Conservation (phyloP, 73 alveolate species). For the Paramecium tetraurelia region DNA sequence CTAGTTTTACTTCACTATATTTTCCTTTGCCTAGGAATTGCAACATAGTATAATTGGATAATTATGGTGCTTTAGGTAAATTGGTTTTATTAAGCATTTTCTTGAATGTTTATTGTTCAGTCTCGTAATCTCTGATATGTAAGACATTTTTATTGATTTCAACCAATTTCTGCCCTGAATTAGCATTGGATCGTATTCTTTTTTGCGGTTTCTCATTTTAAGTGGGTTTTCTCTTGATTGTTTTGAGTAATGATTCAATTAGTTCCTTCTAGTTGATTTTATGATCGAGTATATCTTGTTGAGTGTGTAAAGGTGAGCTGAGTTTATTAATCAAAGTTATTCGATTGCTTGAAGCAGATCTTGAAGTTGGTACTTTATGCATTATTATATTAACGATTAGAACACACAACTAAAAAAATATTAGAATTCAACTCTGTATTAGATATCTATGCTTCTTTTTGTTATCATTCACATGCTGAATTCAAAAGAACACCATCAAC, state of each 20-base stretch:
- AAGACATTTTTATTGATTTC: not conserved
- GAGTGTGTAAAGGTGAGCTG: not conserved
- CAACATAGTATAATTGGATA: not conserved
- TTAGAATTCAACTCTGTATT: not conserved
- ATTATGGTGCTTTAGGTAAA: not conserved
- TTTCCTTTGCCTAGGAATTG: conserved; percentile 21
- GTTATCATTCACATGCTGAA: not conserved
- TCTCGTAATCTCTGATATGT: not conserved
- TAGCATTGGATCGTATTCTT: not conserved
- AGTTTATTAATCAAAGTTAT: not conserved
- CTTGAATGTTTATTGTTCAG: not conserved
- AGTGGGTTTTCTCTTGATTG: not conserved
- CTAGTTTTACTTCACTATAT: conserved; percentile 7
- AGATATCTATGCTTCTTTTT: not conserved
- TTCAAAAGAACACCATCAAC: not conserved
- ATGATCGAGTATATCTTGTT: not conserved
- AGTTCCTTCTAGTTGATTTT: not conserved
- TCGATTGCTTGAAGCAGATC: conserved; percentile 19
- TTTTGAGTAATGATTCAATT: not conserved
- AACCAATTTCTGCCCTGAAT: not conserved
- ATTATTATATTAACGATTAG: not conserved
- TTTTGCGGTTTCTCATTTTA: not conserved
- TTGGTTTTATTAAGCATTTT: not conserved
- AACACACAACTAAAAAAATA: not conserved
- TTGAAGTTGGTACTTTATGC: not conserved